A percentile compares a stretch with the other conserved stretches of the same genome.
Evolutionary conservation across 2,329 filamentous ascomycete genomes (phyloP).

Genomic region (Helicocarpus griseus): DNA sequence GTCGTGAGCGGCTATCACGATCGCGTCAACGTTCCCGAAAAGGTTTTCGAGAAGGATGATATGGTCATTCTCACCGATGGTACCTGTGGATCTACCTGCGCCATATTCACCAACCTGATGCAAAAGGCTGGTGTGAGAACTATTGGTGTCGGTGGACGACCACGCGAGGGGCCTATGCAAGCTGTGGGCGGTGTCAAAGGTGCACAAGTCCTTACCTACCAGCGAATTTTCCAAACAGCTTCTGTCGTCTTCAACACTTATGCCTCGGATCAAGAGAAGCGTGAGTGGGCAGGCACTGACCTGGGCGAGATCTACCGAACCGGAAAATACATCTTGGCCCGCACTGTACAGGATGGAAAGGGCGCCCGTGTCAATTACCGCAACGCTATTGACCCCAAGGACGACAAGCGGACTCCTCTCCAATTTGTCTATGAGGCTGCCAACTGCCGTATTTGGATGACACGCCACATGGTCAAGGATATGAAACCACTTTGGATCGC

Average conservation of each 20-base stretch:
- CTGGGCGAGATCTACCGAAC: conserved; percentile 10
- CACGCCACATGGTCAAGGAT: conserved; percentile 43
- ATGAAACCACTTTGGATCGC: conserved; percentile 45
- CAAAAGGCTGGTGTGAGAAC: conserved; percentile 45
- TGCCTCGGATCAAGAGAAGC: conserved; percentile 6
- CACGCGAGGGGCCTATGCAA: conserved; percentile 47
- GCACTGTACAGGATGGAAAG: conserved; percentile 9
- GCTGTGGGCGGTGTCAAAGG: conserved; percentile 58
- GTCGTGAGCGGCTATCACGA: conserved; percentile 24
- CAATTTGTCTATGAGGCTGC: conserved; percentile 55
- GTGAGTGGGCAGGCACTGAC: conserved; percentile 7
- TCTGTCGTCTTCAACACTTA: background rate
- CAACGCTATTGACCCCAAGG: conserved; percentile 37
- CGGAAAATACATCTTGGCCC: conserved; percentile 9
- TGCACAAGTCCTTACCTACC: conserved; percentile 19
- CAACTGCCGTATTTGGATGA: conserved; percentile 53
- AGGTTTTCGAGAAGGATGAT: conserved; percentile 24
- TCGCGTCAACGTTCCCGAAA: conserved; percentile 16
- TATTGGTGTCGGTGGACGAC: conserved; percentile 51
- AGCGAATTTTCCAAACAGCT: conserved; percentile 16
- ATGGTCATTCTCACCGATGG: conserved; percentile 44
- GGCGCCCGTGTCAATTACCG: conserved; percentile 35
- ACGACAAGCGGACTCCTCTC: conserved; percentile 36
- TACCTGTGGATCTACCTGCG: conserved; percentile 51
- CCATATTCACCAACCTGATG: conserved; percentile 49